Evolutionary conservation across 225 moss, liverwort and hornwort genomes (phyloP).

Genomic region (Physcomitrellopsis africana): DNA sequence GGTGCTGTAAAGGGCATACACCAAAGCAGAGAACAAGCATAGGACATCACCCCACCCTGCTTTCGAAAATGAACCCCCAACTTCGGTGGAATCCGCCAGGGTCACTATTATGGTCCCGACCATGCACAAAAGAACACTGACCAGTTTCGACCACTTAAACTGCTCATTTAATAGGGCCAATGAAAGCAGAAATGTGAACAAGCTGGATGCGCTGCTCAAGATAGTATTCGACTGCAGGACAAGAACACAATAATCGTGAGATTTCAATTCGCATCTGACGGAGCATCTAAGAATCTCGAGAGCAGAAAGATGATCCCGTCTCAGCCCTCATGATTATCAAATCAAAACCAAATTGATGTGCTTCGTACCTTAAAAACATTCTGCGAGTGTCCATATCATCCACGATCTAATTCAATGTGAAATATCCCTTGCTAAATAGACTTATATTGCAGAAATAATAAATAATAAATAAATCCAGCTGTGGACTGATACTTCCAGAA

Average conservation of each 20-base stretch:
- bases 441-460: too few species aligned
- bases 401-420: too few species aligned
- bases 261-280: neutral
- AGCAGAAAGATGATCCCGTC: too few species aligned
- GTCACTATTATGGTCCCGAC: constrained; percentile 72
- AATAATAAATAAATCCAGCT: too few species aligned
- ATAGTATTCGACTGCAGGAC: constrained; percentile 83
- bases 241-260: constrained; percentile 9
- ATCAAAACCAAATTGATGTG: too few species aligned
- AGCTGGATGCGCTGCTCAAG: constrained; percentile 84
- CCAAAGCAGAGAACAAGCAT: constrained; percentile 67
- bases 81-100: constrained; percentile 66
- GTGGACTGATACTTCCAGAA: neutral
- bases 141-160: constrained; percentile 78
- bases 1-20: constrained; percentile 80
- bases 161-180: constrained; percentile 65
- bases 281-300: neutral
- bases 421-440: too few species aligned
- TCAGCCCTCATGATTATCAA: too few species aligned
- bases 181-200: constrained; percentile 86
- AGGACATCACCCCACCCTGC: constrained; percentile 74
- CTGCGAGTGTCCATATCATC: too few species aligned
- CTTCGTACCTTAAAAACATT: too few species aligned
- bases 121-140: constrained; percentile 87
- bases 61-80: constrained; percentile 27